Base-by-base conservation (phyloP, 352 stramenopile species). In the Phytopythium helicoides region DNA sequence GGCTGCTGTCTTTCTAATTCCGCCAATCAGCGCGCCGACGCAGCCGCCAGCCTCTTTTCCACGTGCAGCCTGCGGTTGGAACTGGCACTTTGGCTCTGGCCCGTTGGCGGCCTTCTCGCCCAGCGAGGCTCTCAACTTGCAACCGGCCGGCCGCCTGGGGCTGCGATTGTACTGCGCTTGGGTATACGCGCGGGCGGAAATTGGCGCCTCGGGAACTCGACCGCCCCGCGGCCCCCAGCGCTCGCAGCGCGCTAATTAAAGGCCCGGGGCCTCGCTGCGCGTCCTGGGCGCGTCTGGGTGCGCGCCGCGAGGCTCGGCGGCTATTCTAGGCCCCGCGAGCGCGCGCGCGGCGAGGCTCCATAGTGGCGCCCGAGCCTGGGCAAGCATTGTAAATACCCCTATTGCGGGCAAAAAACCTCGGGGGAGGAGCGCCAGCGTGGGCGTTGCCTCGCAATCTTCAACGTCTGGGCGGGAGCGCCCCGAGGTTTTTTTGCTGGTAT, bases 101-200 rank as follows among this genome's bases (percentile, higher is more conserved):
- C 48, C n/a, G 48, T 55, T 54, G 36, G 34, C 9, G 34, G 34
- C 35, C 48, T 45, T 15, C 34, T 47, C 35, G 19, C 33, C n/a
- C 34, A 25, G 48, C 6, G 15, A 48, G 16, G 16, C n/a, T 16
- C 46, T 61, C 55, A 58, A 56, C n/a, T n/a, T n/a, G n/a, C n/a
- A n/a, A n/a, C n/a, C n/a, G n/a, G n/a, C n/a, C n/a, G n/a, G n/a
- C n/a, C 52, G 53, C 58, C 57, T 25, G 33, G 7, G 44, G 44
- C 64, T 73, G 59, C 48, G 33, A 73, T 69, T 69, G 40, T 56
- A n/a, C n/a, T n/a, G n/a, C n/a, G n/a, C n/a, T n/a, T n/a, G n/a
- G n/a, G n/a, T n/a, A n/a, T n/a, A n/a, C n/a, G n/a, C n/a, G n/a
- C n/a, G n/a, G n/a, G n/a, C n/a, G n/a, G n/a, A n/a, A n/a, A n/a